phyloP scores from a whole-genome alignment of 1,284 basidiomycete species.

The Tilletiopsis washingtonensis region DNA sequence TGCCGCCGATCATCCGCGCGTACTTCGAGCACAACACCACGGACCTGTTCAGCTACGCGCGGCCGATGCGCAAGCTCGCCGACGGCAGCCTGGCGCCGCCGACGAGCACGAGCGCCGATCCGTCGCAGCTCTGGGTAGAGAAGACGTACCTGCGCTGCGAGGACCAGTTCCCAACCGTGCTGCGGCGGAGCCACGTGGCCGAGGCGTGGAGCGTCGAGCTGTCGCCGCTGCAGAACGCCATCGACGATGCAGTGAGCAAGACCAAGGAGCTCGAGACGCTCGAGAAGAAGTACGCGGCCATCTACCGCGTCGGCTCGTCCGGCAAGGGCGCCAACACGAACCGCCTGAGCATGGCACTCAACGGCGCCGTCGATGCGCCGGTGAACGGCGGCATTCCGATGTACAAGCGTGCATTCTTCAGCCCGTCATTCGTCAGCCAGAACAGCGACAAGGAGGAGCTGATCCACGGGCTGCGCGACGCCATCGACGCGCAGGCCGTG shows the following conservation, averaged over 20 bases:
- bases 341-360: constrained; percentile 76
- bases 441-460: constrained; percentile 65
- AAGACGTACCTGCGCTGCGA: constrained; percentile 58
- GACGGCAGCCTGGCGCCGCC: constrained; percentile 11
- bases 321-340: constrained; percentile 58
- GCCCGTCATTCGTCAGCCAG: constrained; percentile 57
- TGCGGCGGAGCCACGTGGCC: constrained; percentile 82
- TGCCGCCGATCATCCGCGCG: constrained; percentile 66
- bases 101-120: not conserved
- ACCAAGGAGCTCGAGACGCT: constrained; percentile 66
- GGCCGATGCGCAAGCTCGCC: constrained; percentile 42
- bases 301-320: constrained; percentile 60
- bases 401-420: constrained; percentile 58
- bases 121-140: constrained; percentile 61
- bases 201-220: constrained; percentile 67
- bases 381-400: constrained; percentile 63
- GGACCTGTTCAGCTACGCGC: constrained; percentile 57
- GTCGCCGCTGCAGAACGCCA: constrained; percentile 75
- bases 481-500: constrained; percentile 66
- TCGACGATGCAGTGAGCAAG: constrained; percentile 69
- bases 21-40: constrained; percentile 70
- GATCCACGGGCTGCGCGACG: constrained; percentile 62
- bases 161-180: constrained; percentile 82
- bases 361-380: constrained; percentile 76
- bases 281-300: constrained; percentile 62